Percentiles rank a stretch among this genome's conserved stretches.
Conservation (phyloP, 306 rosid species). For the Corylus avellana region DNA sequence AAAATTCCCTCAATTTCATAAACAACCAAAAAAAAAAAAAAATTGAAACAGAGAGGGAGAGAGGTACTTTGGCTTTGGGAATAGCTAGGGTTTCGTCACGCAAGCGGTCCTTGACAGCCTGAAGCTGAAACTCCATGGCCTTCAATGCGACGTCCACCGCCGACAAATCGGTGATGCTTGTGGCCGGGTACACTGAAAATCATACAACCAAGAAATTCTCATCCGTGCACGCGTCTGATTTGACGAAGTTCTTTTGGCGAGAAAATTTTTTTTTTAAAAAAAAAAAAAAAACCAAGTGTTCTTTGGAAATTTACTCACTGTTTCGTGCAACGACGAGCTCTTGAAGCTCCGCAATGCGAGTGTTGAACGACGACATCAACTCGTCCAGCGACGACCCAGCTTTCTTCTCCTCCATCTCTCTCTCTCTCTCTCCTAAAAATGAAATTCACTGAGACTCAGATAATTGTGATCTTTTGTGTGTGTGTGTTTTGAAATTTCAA, state of each 20-base stretch:
- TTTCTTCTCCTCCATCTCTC: constrained; percentile 53
- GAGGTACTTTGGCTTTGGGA: constrained; percentile 75
- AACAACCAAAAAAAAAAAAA: neutral
- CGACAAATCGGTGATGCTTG: constrained; percentile 69
- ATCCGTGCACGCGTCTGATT: neutral
- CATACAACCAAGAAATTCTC: neutral
- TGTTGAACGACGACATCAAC: constrained; percentile 61
- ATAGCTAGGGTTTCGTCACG: constrained; percentile 81
- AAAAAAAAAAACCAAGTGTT: neutral
- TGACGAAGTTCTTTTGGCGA: neutral
- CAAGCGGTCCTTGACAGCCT: constrained; percentile 73
- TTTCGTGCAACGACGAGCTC: constrained; percentile 86
- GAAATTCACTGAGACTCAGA: neutral
- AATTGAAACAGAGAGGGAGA: neutral
- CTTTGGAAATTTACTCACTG: constrained; percentile 41
- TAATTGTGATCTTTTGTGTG: too few relatives aligned
- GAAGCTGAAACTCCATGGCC: constrained; percentile 87
- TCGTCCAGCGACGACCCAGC: constrained; percentile 67
- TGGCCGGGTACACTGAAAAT: constrained; percentile 71
- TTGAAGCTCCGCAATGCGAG: constrained; percentile 78
- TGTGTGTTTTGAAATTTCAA: neutral
- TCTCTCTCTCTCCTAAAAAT: constrained; percentile 7
- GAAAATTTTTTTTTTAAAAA: too few relatives aligned
- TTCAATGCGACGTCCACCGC: constrained; percentile 69
- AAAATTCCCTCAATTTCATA: neutral